Evolutionary conservation across 805 yeast species (phyloP), one percentile per base, ranked within the genome.

Genomic region (Candida silvatica): DNA sequence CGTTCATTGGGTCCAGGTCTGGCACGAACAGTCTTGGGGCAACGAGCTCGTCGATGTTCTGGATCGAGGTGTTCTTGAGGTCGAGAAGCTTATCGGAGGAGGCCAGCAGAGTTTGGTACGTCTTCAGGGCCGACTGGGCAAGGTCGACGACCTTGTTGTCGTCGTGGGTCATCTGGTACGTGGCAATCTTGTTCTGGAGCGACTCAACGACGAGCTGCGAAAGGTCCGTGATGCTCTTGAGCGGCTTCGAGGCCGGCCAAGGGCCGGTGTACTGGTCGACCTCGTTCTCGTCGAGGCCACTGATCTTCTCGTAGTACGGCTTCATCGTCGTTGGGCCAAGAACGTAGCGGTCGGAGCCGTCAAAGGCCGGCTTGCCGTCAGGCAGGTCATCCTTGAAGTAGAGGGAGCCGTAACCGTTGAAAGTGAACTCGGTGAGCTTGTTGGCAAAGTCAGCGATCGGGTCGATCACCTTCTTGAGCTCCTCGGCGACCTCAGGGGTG

Each of bases 1-100:
- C 84, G 52, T 90, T 90, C 73, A 88, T 67, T 17, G 98, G 97
- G 55, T 86, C 94, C 45, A 92, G 61, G 55, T 92, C 97, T 4
- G 96, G 90, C 43, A 77, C 69, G 44, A 63, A 73, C 35, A 90
- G 61, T 47, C 90, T 73, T 39, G 95, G 90, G 35, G 76, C 69
- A 48, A 82, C 69, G 29, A 85, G 58, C 37, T 77, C 76, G 3
- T 62, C 64, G 37, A 70, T 64, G 45, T 80, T 76, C 51, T 82
- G 84, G 51, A 83, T 71, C 19, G 41, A 35, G 14, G 38, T 32
- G 7, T 72, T 62, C 15, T 62, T 61, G 6, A 76, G 62, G 31
- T 75, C 69, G 51, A 88, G 65, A 43, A 90, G 64, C 31, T 62
- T 54, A 12, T 78, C 75, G 0, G 83, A 71, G 28, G 84, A 56